Conservation (phyloP, 2,329 filamentous ascomycete genomes). For the Orbilia quercus region DNA sequence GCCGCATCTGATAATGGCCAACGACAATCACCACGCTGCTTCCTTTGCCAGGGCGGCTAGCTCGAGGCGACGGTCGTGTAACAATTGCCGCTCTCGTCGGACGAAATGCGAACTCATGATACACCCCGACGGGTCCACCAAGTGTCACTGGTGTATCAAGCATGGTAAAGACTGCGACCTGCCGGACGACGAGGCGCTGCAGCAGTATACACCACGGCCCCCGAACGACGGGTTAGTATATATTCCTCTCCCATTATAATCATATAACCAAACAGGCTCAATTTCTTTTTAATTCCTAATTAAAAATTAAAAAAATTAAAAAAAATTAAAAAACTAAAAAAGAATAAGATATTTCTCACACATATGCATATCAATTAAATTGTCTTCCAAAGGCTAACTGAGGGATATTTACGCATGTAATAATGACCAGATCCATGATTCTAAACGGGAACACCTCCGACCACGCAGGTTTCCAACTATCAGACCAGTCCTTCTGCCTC, state of each 20-base stretch:
- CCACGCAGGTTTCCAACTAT: conserved; percentile 58
- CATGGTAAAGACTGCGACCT: conserved; percentile 58
- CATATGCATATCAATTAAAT: no score
- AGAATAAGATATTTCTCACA: no score
- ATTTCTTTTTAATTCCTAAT: conserved; percentile 27
- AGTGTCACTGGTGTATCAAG: conserved; percentile 58
- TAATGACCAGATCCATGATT: conserved; percentile 57
- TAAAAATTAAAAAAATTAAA: conserved; percentile 15
- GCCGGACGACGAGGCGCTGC: conserved; percentile 55
- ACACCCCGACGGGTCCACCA: conserved; percentile 57
- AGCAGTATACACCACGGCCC: conserved; percentile 54
- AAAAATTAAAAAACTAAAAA: conserved; percentile 5
- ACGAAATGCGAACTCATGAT: conserved; percentile 56
- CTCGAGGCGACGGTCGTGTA: conserved; percentile 57
- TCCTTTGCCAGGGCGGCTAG: conserved; percentile 45
- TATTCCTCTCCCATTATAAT: conserved; percentile 1
- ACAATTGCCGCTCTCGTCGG: conserved; percentile 57
- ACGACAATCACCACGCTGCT: conserved; percentile 35
- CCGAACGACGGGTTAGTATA: conserved; percentile 59
- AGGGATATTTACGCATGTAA: neutral
- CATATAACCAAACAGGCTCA: neutral
- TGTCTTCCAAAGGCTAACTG: conserved; percentile 20
- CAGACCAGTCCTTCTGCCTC: conserved; percentile 55
- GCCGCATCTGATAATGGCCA: conserved; percentile 37
- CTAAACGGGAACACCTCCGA: conserved; percentile 58